Evolutionary conservation across 2,329 filamentous ascomycete species (phyloP), one percentile per base, ranked within the genome.

Genomic region (Xylariaceae sp.): DNA sequence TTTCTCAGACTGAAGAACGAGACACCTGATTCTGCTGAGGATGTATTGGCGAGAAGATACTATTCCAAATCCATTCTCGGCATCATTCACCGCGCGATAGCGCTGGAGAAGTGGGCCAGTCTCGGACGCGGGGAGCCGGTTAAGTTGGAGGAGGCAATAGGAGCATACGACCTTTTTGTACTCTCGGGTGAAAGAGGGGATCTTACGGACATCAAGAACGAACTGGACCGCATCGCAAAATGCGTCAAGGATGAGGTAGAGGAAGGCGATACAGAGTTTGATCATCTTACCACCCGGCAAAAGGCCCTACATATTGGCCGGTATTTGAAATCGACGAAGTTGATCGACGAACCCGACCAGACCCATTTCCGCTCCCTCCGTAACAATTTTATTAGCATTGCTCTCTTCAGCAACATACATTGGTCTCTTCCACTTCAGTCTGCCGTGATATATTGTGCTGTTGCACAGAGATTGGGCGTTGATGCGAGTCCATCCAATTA

Each of bases 371-470:
- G 85, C 62, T 78, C 77, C n/a, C 72, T 89, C 26, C 79, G 82
- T 46, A 87, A 89, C 69, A 88, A 84, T 60, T 89, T 88, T 70
- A 76, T 89, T 40, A 84, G 83, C 7, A 64, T 86, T 23, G 83
- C 83, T 6, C 72, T 89, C 43, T 79, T 77, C 45, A 79, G 79
- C 20, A 71, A 76, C 2, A 32, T 18, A 3, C 74, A 74, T 1
- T 81, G 84, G 41, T 85, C 84, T 3, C 72, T 89, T 2, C 87
- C 87, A 0, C 74, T 89, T 21, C 82, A 88, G 56, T 86, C 84
- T 1, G 84, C 83, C 16, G 81, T 80, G n/a, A 86, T 89, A 56
- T 89, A 83, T 72, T 89, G 86, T 69, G 81, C 81, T 32, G 71
- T 89, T 16, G 85, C 85, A 1, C 75, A 75, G 43, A 76, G 79